phyloP scores from a whole-genome alignment of 768 basidiomycete species.

The Russula sp. region DNA sequence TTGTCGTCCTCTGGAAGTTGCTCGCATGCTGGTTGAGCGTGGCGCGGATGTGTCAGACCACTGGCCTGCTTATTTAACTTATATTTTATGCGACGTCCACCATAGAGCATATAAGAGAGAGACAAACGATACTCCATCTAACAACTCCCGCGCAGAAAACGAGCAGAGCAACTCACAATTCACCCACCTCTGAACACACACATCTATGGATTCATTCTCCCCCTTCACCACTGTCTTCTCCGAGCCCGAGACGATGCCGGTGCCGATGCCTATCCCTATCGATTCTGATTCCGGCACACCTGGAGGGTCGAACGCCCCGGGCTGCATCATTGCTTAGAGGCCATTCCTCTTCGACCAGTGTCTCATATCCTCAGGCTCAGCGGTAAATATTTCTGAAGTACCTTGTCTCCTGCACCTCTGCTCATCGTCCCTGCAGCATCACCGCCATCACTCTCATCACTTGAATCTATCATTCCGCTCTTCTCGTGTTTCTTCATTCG shows the following conservation, averaged over 20 bases:
- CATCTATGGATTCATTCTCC: not conserved
- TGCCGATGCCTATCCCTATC: constrained; percentile 11
- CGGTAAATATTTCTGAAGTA: not conserved
- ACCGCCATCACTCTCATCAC: not conserved
- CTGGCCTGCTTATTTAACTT: too few relatives aligned
- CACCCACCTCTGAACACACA: not conserved
- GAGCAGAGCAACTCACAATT: not conserved
- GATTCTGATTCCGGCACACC: too few relatives aligned
- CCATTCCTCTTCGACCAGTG: not conserved
- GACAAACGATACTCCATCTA: not conserved
- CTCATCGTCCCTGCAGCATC: not conserved
- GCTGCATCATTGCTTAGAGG: constrained; percentile 17
- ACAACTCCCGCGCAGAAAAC: not conserved
- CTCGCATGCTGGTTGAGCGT: too few relatives aligned
- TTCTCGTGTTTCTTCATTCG: not conserved
- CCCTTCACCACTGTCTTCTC: not conserved
- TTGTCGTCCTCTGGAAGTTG: too few relatives aligned
- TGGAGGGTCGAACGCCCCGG: too few relatives aligned
- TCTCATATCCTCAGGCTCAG: not conserved
- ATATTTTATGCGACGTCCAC: too few relatives aligned
- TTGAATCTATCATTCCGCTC: not conserved
- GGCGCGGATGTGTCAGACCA: too few relatives aligned
- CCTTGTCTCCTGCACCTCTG: not conserved
- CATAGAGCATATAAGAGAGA: not conserved
- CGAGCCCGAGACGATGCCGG: not conserved